Conservation (phyloP, 1,139 yeast genomes). For the Meyerozyma elateridarum region DNA sequence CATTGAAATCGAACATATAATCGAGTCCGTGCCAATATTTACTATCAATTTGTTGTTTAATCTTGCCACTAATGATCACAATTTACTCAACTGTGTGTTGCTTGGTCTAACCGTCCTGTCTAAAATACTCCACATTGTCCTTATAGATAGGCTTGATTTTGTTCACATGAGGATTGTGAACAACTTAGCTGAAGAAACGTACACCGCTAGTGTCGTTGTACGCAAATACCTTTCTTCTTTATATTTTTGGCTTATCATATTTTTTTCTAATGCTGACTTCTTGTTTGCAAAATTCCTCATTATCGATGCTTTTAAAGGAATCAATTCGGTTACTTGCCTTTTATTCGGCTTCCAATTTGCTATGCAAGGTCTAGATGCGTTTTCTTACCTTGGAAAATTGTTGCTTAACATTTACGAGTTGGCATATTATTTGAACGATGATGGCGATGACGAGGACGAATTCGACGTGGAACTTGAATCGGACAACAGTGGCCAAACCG, state of each 20-base stretch:
- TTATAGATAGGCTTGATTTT: slow-evolving; percentile 59
- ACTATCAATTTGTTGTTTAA: slow-evolving; percentile 59
- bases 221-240: slow-evolving; percentile 14
- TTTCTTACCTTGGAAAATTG: slow-evolving; percentile 46
- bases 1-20: slow-evolving; percentile 72
- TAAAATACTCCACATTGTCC: slow-evolving; percentile 72
- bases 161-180: slow-evolving; percentile 36
- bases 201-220: slow-evolving; percentile 27
- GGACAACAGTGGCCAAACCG: slow-evolving; percentile 2
- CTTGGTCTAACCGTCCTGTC: slow-evolving; percentile 45
- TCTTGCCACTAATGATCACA: slow-evolving; percentile 54
- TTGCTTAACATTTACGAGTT: slow-evolving; percentile 57
- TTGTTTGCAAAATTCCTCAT: slow-evolving; percentile 52
- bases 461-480: neutral
- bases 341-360: slow-evolving; percentile 77
- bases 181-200: slow-evolving; percentile 22
- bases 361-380: slow-evolving; percentile 53
- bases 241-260: slow-evolving; percentile 28
- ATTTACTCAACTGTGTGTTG: slow-evolving; percentile 43
- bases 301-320: slow-evolving; percentile 52
- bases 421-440: slow-evolving; percentile 19
- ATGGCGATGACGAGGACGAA: slow-evolving; percentile 7
- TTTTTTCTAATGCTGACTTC: slow-evolving; percentile 48
- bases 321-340: slow-evolving; percentile 47
- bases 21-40: slow-evolving; percentile 60